phyloP scores from a whole-genome alignment of 768 basidiomycete genomes.

The Tephrocybe sp. region DNA sequence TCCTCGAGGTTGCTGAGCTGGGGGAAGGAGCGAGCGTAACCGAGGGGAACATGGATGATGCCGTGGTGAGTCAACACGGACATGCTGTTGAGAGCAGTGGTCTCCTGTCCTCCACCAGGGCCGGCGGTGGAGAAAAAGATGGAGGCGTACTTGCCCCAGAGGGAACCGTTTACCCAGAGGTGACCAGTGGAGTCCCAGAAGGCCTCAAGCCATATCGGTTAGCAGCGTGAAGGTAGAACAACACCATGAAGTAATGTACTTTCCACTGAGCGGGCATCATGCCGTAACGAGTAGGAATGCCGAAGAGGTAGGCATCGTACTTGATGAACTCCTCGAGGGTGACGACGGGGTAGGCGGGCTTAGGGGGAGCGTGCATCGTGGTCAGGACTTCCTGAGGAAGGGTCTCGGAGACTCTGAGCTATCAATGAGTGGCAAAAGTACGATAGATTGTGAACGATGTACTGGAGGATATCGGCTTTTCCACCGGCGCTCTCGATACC shows the following conservation, averaged over 20 bases:
- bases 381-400: constrained; percentile 65
- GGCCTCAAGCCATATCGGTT: constrained; percentile 33
- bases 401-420: constrained; percentile 71
- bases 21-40: constrained; percentile 52
- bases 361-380: constrained; percentile 71
- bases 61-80: constrained; percentile 73
- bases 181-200: constrained; percentile 82
- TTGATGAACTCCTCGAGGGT: constrained; percentile 47
- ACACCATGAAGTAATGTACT: constrained; percentile 33
- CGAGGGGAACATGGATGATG: constrained; percentile 70
- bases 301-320: constrained; percentile 76
- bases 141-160: constrained; percentile 75
- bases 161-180: constrained; percentile 57
- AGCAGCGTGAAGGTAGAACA: not conserved
- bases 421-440: not conserved
- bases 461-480: constrained; percentile 55
- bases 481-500: constrained; percentile 54
- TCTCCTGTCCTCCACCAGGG: constrained; percentile 83
- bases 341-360: constrained; percentile 71
- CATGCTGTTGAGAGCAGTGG: constrained; percentile 50
- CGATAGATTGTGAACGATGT: constrained; percentile 19
- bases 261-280: constrained; percentile 81
- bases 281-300: constrained; percentile 81
- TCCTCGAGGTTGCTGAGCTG: constrained; percentile 43
- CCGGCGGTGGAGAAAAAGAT: constrained; percentile 72